Percentiles rank a stretch among this genome's conserved stretches.
These are phyloP conservation scores for Hymenoscyphus albidus DNA, from an alignment of 2,329 filamentous ascomycete species.

Conservation along the genomic window DNA sequence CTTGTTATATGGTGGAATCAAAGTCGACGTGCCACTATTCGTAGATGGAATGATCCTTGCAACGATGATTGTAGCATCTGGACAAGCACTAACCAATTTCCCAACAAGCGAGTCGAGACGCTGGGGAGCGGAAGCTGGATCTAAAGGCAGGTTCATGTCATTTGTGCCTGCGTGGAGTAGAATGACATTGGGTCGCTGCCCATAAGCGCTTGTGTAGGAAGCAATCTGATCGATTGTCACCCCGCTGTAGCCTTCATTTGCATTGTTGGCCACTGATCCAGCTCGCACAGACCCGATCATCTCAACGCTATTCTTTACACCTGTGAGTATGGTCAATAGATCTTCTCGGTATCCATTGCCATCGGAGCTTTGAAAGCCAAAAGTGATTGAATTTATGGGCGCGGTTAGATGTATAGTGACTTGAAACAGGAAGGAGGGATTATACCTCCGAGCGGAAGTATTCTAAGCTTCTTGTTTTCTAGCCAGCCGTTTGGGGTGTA, in stretches of 20 bases:
- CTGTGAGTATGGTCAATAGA: constrained; percentile 24
- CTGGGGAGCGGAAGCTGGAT: constrained; percentile 30
- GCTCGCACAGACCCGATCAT: constrained; percentile 32
- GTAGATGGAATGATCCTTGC: constrained; percentile 33
- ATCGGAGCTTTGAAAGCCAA: constrained; percentile 31
- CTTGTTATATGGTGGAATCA: constrained; percentile 7
- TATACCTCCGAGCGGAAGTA: neutral
- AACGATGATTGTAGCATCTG: constrained; percentile 36
- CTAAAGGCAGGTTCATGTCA: constrained; percentile 27
- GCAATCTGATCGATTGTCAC: constrained; percentile 33
- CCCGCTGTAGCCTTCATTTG: constrained; percentile 27
- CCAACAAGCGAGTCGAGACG: constrained; percentile 35
- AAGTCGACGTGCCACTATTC: neutral
- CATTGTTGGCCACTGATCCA: constrained; percentile 34
- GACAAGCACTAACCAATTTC: constrained; percentile 30
- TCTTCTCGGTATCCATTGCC: constrained; percentile 39
- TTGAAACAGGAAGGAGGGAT: neutral
- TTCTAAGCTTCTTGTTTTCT: constrained; percentile 1
- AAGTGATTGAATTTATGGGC: constrained; percentile 35
- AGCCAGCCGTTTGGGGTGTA: neutral
- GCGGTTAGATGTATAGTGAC: neutral
- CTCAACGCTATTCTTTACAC: constrained; percentile 20
- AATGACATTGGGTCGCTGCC: constrained; percentile 6
- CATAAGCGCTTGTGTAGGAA: constrained; percentile 9
- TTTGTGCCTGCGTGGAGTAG: constrained; percentile 33